phyloP scores from a whole-genome alignment of 2,329 filamentous ascomycete species.

The Myotisia sp. region DNA sequence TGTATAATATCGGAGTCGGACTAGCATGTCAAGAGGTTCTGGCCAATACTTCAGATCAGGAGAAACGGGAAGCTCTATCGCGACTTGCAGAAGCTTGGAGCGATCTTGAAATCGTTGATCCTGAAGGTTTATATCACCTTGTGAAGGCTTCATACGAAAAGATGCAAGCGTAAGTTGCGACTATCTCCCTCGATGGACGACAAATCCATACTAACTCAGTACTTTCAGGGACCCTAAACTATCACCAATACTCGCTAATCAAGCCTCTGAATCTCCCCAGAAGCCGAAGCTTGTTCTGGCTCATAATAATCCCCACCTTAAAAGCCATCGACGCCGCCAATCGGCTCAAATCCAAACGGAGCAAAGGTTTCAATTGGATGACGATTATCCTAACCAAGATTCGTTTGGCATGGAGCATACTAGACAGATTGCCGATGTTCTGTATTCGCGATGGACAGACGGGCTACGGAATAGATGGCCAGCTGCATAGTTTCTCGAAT shows the following conservation, averaged over 20 bases:
- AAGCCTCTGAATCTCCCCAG: constrained; percentile 33
- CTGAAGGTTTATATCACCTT: constrained; percentile 77
- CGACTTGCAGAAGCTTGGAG: constrained; percentile 75
- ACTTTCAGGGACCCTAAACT: constrained; percentile 19
- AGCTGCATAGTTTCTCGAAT: constrained; percentile 14
- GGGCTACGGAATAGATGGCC: constrained; percentile 61
- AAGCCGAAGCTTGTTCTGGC: constrained; percentile 58
- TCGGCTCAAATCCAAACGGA: constrained; percentile 24
- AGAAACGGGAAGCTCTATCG: constrained; percentile 73
- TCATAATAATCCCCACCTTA: constrained; percentile 72
- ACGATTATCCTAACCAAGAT: constrained; percentile 42
- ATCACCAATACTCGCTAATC: constrained; percentile 8
- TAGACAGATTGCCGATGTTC: constrained; percentile 72
- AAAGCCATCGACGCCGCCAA: constrained; percentile 58
- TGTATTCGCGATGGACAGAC: constrained; percentile 83
- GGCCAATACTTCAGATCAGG: constrained; percentile 55
- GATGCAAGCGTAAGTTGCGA: constrained; percentile 38
- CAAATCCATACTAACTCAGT: not conserved
- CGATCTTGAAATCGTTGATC: constrained; percentile 70
- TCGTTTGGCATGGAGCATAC: constrained; percentile 79
- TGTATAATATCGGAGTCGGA: constrained; percentile 70
- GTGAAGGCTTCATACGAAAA: constrained; percentile 63
- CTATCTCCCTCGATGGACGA: not conserved
- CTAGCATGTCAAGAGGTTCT: constrained; percentile 72
- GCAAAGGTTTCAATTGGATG: constrained; percentile 22